Evolutionary conservation across 352 stramenopile genomes (phyloP).

Genomic region (Blastocystis sp.): DNA sequence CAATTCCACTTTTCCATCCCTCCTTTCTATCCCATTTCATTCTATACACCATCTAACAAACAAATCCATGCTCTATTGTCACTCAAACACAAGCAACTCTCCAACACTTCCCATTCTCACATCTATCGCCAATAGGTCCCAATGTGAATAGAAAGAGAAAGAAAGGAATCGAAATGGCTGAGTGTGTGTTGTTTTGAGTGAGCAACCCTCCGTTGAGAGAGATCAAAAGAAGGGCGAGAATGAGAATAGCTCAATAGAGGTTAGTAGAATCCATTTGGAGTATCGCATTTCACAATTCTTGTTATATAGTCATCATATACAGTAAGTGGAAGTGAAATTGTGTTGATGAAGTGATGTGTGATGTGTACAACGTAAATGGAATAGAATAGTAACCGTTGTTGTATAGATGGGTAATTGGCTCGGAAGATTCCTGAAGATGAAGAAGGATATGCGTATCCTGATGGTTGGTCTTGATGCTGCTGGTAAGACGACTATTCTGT

Average conservation of each 20-base stretch:
- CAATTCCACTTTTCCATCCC: neutral
- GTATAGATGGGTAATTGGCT: slow-evolving; percentile 67
- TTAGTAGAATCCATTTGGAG: too few relatives aligned
- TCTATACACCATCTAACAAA: neutral
- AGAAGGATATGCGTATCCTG: slow-evolving; percentile 86
- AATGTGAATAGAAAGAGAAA: too few relatives aligned
- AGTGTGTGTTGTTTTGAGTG: too few relatives aligned
- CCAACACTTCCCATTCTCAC: neutral
- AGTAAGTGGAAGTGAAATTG: too few relatives aligned
- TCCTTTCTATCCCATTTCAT: neutral
- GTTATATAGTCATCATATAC: too few relatives aligned
- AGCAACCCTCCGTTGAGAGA: too few relatives aligned
- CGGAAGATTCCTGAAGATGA: slow-evolving; percentile 71
- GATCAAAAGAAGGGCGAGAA: too few relatives aligned
- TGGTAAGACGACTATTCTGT: slow-evolving; percentile 91
- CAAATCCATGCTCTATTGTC: neutral
- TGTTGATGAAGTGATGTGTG: too few relatives aligned
- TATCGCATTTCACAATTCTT: too few relatives aligned
- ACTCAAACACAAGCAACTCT: neutral
- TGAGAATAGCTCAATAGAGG: too few relatives aligned
- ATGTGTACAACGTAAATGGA: too few relatives aligned
- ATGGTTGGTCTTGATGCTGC: slow-evolving; percentile 90
- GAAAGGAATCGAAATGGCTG: too few relatives aligned
- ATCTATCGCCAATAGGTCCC: neutral
- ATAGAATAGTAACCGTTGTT: neutral